phyloP scores from a whole-genome alignment of 2,329 filamentous ascomycete genomes.

The Incumbomyces lentus region DNA sequence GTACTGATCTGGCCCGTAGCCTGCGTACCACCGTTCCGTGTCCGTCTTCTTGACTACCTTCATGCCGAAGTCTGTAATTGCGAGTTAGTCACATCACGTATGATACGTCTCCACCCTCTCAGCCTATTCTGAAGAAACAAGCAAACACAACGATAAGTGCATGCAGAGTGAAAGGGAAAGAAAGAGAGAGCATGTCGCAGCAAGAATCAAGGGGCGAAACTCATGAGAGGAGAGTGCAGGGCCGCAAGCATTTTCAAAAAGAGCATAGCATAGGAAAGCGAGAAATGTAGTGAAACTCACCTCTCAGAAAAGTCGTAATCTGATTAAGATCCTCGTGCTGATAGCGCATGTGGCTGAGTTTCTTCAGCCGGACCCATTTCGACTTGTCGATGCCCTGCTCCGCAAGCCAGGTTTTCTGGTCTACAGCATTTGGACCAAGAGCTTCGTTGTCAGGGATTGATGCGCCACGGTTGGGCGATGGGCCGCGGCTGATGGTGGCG shows the following conservation, averaged over 20 bases:
- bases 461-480: conserved; percentile 19
- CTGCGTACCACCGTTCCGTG: conserved; percentile 31
- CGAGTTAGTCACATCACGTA: too few relatives aligned
- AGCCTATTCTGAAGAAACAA: too few relatives aligned
- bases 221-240: too few relatives aligned
- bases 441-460: conserved; percentile 19
- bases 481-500: conserved; percentile 12
- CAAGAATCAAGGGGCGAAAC: too few relatives aligned
- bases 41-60: conserved; percentile 29
- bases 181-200: too few relatives aligned
- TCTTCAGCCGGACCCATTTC: conserved; percentile 38
- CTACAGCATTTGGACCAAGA: conserved; percentile 12
- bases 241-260: too few relatives aligned
- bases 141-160: too few relatives aligned
- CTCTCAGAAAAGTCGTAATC: conserved; percentile 36
- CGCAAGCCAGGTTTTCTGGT: conserved; percentile 19
- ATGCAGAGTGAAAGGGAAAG: too few relatives aligned
- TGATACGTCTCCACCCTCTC: too few relatives aligned
- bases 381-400: conserved; percentile 30
- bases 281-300: too few relatives aligned
- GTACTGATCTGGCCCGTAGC: conserved; percentile 36
- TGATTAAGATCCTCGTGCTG: conserved; percentile 41
- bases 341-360: conserved; percentile 44
- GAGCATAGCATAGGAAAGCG: too few relatives aligned
- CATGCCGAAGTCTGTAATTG: conserved; percentile 32